Base-by-base conservation (phyloP, 2,329 filamentous ascomycete species). In the Penicillium sp. region DNA sequence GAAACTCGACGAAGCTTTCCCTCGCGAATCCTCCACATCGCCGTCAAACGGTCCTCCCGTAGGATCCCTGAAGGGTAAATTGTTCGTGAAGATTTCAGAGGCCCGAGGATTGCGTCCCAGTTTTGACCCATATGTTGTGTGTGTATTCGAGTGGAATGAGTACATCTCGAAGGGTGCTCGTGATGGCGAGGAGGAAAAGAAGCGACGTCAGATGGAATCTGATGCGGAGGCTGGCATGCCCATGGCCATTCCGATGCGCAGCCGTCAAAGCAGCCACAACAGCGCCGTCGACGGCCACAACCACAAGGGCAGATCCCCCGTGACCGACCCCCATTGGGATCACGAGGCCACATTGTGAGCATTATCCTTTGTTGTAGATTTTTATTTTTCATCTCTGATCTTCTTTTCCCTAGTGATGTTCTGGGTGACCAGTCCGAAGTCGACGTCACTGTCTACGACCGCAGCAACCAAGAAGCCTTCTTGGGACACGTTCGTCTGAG, bases 211-310 rank as follows among this genome's bases (percentile, higher is more conserved):
- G 73, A 67, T 76, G 75, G 67, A 84, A 81, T 61, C 81, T 77
- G 64, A 79, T 66, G 86, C 89, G 58, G 89, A 87, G 54, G 88
- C 88, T 26, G 90, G 92, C 24, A 85, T 88, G 48, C 84, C 92
- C 14, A 93, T 97, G 87, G 91, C 92, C 28, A 97, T 99, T 62
- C 94, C 94, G 1, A 97, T 97, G 91, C 88, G 89, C 67, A 97
- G 92, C 73, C 87, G 94, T 51, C 94, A 97, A 72, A 97, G 93
- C 77, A 97, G 93, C 77, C 92, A 93, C 76, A 96, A 92, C 52
- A 96, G 93, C 68, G 80, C 88, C 60, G 82, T 84, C 31, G 90
- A 96, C 66, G 80, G 78, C 57, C 79, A 81, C 58, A 82, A 84
- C 56, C 77, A 81, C 63, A 79, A 79, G 61, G 75, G 75, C 33